Evolutionary conservation across 2,329 filamentous ascomycete genomes (phyloP).

Genomic region (Penicillium sp.): DNA sequence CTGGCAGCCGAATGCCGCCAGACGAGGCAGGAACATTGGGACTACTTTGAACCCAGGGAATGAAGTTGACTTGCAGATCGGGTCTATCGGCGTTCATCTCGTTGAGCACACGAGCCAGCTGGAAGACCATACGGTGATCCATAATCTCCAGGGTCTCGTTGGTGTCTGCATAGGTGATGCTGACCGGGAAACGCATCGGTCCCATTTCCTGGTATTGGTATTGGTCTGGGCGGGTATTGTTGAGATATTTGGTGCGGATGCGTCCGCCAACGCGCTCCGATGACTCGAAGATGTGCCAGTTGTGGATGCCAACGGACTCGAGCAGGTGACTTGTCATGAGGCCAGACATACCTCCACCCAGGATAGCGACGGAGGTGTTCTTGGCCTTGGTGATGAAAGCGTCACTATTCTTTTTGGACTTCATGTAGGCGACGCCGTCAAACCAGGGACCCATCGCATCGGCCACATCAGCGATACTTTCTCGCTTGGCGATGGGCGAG

Average conservation of each 20-base stretch:
- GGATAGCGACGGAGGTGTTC: slow-evolving; percentile 38
- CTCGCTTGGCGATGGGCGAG: slow-evolving; percentile 23
- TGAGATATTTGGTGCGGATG: slow-evolving; percentile 50
- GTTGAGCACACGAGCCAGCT: slow-evolving; percentile 49
- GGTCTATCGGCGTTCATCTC: slow-evolving; percentile 42
- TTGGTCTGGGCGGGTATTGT: slow-evolving; percentile 41
- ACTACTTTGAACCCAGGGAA: slow-evolving; percentile 47
- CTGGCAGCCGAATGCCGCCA: slow-evolving; percentile 51
- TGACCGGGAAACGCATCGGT: slow-evolving; percentile 51
- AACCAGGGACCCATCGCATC: slow-evolving; percentile 48
- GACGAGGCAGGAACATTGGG: slow-evolving; percentile 59
- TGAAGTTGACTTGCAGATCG: slow-evolving; percentile 47
- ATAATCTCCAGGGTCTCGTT: slow-evolving; percentile 49
- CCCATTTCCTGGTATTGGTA: slow-evolving; percentile 50
- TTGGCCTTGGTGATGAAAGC: slow-evolving; percentile 38
- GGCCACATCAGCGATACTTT: slow-evolving; percentile 39
- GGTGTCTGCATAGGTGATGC: slow-evolving; percentile 45
- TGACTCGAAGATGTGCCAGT: slow-evolving; percentile 53
- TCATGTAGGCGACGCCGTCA: slow-evolving; percentile 44
- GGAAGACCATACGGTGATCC: slow-evolving; percentile 51
- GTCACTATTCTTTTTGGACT: slow-evolving; percentile 33
- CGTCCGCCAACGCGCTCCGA: slow-evolving; percentile 49
- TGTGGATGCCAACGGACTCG: slow-evolving; percentile 49
- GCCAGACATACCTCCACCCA: slow-evolving; percentile 45
- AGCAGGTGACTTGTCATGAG: slow-evolving; percentile 48